Base-by-base conservation (phyloP, 78 protist genomes). In the Thecamonas trahens region DNA sequence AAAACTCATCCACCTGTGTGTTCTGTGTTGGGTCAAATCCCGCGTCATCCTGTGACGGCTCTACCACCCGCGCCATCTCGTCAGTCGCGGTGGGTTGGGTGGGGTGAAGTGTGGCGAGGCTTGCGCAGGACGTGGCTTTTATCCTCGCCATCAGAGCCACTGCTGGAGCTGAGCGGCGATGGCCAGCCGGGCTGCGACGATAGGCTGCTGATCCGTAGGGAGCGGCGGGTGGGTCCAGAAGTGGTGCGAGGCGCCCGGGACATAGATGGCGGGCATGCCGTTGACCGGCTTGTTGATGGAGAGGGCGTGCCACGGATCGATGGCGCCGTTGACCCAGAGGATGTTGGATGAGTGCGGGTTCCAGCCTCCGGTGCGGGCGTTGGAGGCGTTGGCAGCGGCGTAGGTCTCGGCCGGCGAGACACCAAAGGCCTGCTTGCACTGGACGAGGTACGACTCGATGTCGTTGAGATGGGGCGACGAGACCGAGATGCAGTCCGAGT, bases 191-290 rank as follows among this genome's bases (percentile, higher is more conserved):
- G 76, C 76, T 5, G 18, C 53, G 31, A 45, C 54, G 8, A 74
- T 50, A 9, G 26, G 0, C 18, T 15, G 34, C 69, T 67, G 69
- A 39, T 70, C 84, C 35, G 54, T 26, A 17, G 66, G 53, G 6
- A 8, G 14, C 17, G 70, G 13, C 20, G 84, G 77, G 49, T 79
- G 84, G 26, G 84, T 79, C 84, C 84, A 79, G 14, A 72, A 64
- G 65, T 79, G 84, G 61, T 79, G 84, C 34, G 74, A 63, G 17
- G 84, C 84, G 22, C 84, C 84, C 3, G 49, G 34, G 31, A 70
- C 84, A 60, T 11, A 20, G 34, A 67, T 26, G 14, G 61, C 34
- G 6, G 69, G 47, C 58, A 61, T 52, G 29, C 53, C 52, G 7
- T 9, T 11, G 42, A 61, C 67, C 40, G 74, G 13, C 11, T 22